phyloP scores from a whole-genome alignment of 164 flowering plant genomes.

The Stephania cephalantha region DNA sequence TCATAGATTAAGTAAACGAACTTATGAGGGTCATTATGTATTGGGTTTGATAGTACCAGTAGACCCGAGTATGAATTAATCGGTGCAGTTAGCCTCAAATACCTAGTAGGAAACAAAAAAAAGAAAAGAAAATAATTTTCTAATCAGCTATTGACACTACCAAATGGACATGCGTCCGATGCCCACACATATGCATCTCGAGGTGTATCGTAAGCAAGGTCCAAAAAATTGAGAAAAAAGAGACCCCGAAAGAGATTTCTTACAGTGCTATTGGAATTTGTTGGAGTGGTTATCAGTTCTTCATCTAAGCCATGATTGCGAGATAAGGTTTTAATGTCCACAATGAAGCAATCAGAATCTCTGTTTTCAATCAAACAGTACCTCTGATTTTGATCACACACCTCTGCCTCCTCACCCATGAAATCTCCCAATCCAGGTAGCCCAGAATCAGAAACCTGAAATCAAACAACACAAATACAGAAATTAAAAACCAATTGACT shows the following conservation, averaged over 20 bases:
- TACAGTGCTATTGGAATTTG: conserved; percentile 19
- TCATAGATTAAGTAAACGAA: too few species aligned
- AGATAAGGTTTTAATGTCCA: conserved; percentile 20
- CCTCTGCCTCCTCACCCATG: neutral
- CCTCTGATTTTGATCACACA: neutral
- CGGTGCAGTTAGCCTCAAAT: neutral
- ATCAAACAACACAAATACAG: neutral
- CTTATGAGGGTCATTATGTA: too few species aligned
- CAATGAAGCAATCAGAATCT: conserved; percentile 12
- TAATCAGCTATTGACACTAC: too few species aligned
- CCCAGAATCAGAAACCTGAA: neutral
- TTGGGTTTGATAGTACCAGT: neutral
- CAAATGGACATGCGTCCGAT: too few species aligned
- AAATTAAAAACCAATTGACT: too few species aligned
- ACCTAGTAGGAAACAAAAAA: neutral
- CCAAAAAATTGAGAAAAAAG: too few species aligned
- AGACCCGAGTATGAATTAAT: too few species aligned
- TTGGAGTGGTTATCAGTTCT: conserved; percentile 5
- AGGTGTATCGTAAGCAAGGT: too few species aligned
- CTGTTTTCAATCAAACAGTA: conserved; percentile 9
- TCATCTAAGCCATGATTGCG: conserved; percentile 2
- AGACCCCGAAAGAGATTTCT: neutral
- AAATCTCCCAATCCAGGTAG: neutral
- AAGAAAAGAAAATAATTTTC: neutral
- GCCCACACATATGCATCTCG: too few species aligned